Evolutionary conservation across 306 rosid genomes (phyloP).

Genomic region (Vachellia pachyceras): DNA sequence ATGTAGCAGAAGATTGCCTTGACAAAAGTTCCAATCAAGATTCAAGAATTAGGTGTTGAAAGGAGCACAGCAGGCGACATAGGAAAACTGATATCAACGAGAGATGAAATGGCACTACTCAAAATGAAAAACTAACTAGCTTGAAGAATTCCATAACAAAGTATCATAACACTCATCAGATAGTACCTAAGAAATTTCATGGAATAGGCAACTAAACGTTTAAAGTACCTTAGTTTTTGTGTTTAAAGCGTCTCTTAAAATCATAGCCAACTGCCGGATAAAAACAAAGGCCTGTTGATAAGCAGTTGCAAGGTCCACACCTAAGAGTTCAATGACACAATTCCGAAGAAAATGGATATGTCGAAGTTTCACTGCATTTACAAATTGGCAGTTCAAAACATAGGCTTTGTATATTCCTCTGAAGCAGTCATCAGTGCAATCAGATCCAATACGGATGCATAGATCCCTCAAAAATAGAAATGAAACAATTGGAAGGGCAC

Average conservation of each 20-base stretch:
- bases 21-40: slow-evolving; percentile 27
- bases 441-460: slow-evolving; percentile 84
- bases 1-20: slow-evolving; percentile 24
- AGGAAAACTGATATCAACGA: slow-evolving; percentile 21
- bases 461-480: slow-evolving; percentile 80
- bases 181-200: slow-evolving; percentile 9
- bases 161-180: slow-evolving; percentile 4
- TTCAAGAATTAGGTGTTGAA: slow-evolving; percentile 14
- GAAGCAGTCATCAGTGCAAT: slow-evolving; percentile 86
- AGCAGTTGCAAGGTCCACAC: slow-evolving; percentile 80
- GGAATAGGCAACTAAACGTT: slow-evolving; percentile 13
- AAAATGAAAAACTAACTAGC: slow-evolving; percentile 30
- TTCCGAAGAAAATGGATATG: slow-evolving; percentile 85
- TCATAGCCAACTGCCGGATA: slow-evolving; percentile 92
- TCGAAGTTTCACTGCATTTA: slow-evolving; percentile 78
- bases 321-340: slow-evolving; percentile 78
- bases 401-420: slow-evolving; percentile 94
- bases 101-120: neutral
- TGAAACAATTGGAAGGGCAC: slow-evolving; percentile 82
- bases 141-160: slow-evolving; percentile 21
- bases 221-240: slow-evolving; percentile 81
- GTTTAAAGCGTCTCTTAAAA: slow-evolving; percentile 85
- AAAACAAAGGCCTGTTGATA: slow-evolving; percentile 91
- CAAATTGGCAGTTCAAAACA: slow-evolving; percentile 89
- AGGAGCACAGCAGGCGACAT: slow-evolving; percentile 8